Evolutionary conservation across 1,139 yeast species (phyloP).

Genomic region (Lodderomyces theae): DNA sequence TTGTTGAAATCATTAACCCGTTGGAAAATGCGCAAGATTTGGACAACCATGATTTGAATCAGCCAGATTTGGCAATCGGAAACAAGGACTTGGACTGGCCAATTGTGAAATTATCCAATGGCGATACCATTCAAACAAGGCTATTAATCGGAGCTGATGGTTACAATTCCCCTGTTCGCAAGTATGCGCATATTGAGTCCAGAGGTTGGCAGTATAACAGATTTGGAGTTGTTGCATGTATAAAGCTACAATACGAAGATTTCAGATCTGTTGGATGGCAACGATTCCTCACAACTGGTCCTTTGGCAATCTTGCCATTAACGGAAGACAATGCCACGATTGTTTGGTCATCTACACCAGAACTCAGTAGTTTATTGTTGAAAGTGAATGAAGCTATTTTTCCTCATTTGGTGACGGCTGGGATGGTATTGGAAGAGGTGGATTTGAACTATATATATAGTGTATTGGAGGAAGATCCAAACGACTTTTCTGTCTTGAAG

Average conservation of each 20-base stretch:
- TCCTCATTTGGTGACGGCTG: conserved; percentile 77
- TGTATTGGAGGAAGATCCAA: conserved; percentile 31
- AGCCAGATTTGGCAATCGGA: conserved; percentile 19
- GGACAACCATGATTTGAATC: conserved; percentile 18
- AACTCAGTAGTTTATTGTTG: conserved; percentile 61
- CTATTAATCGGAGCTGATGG: conserved; percentile 95
- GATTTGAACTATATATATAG: conserved; percentile 41
- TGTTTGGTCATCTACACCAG: conserved; percentile 91
- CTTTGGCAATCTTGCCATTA: conserved; percentile 85
- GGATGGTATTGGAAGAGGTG: conserved; percentile 61
- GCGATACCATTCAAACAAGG: conserved; percentile 63
- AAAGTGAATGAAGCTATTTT: conserved; percentile 61
- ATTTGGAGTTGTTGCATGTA: conserved; percentile 88
- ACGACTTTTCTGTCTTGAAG: conserved; percentile 51
- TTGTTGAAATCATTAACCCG: conserved; percentile 44
- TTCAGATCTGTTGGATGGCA: conserved; percentile 84
- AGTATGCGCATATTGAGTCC: conserved; percentile 75
- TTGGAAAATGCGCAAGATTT: conserved; percentile 13
- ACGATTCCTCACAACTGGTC: conserved; percentile 87
- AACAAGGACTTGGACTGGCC: conserved; percentile 66
- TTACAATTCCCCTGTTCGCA: conserved; percentile 87
- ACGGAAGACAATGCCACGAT: conserved; percentile 83
- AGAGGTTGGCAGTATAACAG: conserved; percentile 91
- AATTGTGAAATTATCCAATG: conserved; percentile 63
- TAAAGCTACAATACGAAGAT: conserved; percentile 71